Conservation (phyloP, 768 basidiomycete genomes). For the Rhodotorula taiwanensis region DNA sequence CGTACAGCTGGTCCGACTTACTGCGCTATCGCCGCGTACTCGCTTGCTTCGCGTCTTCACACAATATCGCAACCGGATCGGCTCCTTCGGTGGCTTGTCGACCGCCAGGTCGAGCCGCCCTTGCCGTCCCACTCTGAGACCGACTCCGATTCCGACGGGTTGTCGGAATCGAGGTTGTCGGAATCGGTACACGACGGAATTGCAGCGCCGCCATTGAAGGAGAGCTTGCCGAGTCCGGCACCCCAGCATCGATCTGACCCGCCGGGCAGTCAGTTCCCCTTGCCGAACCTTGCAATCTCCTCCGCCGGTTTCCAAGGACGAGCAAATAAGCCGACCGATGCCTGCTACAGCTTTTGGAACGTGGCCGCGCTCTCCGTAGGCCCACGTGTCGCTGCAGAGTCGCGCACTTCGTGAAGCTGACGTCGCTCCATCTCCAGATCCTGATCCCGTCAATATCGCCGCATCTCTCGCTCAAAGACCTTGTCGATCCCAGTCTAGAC, state of each 20-base stretch:
- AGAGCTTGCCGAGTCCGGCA: too few relatives aligned
- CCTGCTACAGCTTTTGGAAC: conserved; percentile 97
- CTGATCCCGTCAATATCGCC: conserved; percentile 10
- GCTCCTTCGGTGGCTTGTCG: conserved; percentile 69
- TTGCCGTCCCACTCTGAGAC: neutral
- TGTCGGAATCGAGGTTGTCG: too few relatives aligned
- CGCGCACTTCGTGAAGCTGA: too few relatives aligned
- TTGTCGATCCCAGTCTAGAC: conserved; percentile 55
- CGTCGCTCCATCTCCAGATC: conserved; percentile 2
- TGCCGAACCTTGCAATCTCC: too few relatives aligned
- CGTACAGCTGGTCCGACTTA: conserved; percentile 88
- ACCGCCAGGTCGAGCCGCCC: conserved; percentile 55
- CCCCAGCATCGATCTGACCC: too few relatives aligned
- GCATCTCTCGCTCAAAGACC: neutral
- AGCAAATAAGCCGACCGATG: conserved; percentile 78
- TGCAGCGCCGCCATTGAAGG: too few relatives aligned
- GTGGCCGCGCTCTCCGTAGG: conserved; percentile 69
- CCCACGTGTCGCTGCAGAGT: conserved; percentile 12
- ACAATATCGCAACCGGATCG: conserved; percentile 47
- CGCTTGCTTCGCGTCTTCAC: conserved; percentile 49
- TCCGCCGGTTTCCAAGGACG: conserved; percentile 81
- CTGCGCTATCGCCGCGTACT: conserved; percentile 71
- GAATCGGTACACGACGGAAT: too few relatives aligned
- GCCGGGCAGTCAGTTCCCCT: too few relatives aligned
- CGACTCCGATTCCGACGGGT: neutral